phyloP scores from a whole-genome alignment of 176 grass and related monocot genomes.

The Aegilops sharonensis region DNA sequence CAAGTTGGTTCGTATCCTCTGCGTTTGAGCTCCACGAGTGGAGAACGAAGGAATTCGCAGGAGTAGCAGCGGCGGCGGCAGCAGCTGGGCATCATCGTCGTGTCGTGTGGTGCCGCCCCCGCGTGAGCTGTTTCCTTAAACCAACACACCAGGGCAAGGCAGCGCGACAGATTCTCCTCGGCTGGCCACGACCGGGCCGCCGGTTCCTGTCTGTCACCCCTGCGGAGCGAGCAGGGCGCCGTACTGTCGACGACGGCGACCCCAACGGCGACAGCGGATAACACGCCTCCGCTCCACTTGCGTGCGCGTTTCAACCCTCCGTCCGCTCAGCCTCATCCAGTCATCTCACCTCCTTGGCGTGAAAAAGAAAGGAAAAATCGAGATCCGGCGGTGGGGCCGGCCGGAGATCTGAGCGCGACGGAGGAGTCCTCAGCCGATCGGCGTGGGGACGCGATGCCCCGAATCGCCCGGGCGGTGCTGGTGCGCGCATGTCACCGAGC shows the following conservation, averaged over 20 bases:
- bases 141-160: background rate
- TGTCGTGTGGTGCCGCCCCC: too few species aligned
- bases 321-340: background rate
- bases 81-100: too few species aligned
- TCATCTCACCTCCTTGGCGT: background rate
- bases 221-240: background rate
- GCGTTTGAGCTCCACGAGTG: too few species aligned
- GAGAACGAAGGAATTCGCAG: too few species aligned
- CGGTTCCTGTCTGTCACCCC: background rate
- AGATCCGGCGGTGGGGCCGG: slow-evolving; percentile 28
- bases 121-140: background rate
- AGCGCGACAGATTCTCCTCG: background rate
- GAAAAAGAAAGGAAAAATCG: background rate
- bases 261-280: background rate
- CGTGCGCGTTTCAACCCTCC: slow-evolving; percentile 17
- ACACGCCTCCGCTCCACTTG: background rate
- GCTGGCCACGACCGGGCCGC: background rate
- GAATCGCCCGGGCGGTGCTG: slow-evolving; percentile 16
- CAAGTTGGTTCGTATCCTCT: too few species aligned
- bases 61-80: too few species aligned
- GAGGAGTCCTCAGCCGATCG: slow-evolving; percentile 36
- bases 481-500: background rate
- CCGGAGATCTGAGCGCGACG: slow-evolving; percentile 43
- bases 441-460: slow-evolving; percentile 34
- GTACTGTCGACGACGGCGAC: background rate